Evolutionary conservation across 768 basidiomycete genomes (phyloP).

Genomic region (Plicaturopsis crispa): DNA sequence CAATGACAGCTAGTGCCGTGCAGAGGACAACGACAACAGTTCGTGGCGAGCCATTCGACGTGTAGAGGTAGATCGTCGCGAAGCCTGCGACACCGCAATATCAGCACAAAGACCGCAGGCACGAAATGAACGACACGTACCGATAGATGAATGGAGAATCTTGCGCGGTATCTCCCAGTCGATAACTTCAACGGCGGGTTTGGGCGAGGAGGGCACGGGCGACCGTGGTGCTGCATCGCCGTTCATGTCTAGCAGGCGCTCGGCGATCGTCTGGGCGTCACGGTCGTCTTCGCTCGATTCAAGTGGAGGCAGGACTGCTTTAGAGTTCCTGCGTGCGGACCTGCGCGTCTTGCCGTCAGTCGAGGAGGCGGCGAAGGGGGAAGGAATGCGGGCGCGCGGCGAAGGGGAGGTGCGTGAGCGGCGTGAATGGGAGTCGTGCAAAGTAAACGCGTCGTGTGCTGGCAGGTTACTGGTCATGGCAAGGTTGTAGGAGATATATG

Average conservation of each 20-base stretch:
- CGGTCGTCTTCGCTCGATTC: too few species aligned
- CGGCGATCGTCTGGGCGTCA: too few species aligned
- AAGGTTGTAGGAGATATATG: too few species aligned
- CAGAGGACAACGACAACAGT: conserved; percentile 57
- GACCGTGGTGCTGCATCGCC: background rate
- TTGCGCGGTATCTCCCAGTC: conserved; percentile 94
- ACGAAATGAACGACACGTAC: conserved; percentile 32
- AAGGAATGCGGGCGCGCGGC: too few species aligned
- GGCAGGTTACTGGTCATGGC: too few species aligned
- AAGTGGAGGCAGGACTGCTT: too few species aligned
- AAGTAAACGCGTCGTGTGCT: too few species aligned
- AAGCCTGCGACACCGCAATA: conserved; percentile 40
- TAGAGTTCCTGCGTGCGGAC: too few species aligned
- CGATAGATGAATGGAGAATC: conserved; percentile 81
- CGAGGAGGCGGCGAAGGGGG: too few species aligned
- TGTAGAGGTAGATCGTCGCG: conserved; percentile 48
- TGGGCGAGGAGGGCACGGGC: background rate
- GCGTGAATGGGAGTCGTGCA: too few species aligned
- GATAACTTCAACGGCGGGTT: conserved; percentile 22
- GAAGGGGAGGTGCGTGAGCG: too few species aligned
- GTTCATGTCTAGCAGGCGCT: background rate
- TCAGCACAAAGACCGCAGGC: conserved; percentile 6
- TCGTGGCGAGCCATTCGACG: conserved; percentile 35
- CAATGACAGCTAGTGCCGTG: conserved; percentile 57
- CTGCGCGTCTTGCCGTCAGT: too few species aligned